Percentiles rank a stretch among this genome's conserved stretches.
phyloP scores from a whole-genome alignment of 306 rosid genomes.

The Boehmeria nivea region DNA sequence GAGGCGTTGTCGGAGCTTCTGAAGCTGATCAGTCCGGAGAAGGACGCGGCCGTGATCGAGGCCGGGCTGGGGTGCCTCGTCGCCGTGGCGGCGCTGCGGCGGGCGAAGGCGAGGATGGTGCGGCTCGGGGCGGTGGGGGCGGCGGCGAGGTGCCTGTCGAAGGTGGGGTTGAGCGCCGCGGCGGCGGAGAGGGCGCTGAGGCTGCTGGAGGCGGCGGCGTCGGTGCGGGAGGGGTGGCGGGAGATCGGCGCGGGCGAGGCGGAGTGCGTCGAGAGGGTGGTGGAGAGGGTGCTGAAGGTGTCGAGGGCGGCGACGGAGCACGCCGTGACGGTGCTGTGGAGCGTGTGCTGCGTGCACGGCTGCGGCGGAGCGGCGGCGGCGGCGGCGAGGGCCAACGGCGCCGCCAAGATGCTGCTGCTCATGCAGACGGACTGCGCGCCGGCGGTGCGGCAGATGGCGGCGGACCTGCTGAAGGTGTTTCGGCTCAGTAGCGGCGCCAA shows the following conservation, averaged over 20 bases:
- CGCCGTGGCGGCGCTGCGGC: constrained; percentile 46
- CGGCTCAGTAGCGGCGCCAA: constrained; percentile 43
- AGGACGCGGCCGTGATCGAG: constrained; percentile 44
- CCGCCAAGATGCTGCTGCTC: constrained; percentile 71
- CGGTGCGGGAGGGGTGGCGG: constrained; percentile 66
- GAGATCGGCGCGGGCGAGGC: constrained; percentile 47
- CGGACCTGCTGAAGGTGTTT: constrained; percentile 78
- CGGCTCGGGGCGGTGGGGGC: constrained; percentile 46
- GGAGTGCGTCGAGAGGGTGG: constrained; percentile 50
- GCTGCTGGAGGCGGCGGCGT: constrained; percentile 62
- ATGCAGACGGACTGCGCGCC: constrained; percentile 92
- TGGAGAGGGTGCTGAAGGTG: constrained; percentile 60
- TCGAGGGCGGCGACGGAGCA: constrained; percentile 74
- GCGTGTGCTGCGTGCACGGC: constrained; percentile 67
- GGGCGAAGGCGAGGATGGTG: constrained; percentile 43
- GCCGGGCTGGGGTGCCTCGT: constrained; percentile 51
- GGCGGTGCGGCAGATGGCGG: constrained; percentile 61
- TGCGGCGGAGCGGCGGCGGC: constrained; percentile 64
- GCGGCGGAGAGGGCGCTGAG: constrained; percentile 55
- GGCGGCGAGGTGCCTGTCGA: constrained; percentile 36
- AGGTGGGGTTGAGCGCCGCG: constrained; percentile 32
- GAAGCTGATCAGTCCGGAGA: constrained; percentile 37
- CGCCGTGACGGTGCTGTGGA: constrained; percentile 83
- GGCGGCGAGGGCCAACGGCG: constrained; percentile 64
- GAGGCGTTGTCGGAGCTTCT: constrained; percentile 48